These are phyloP conservation scores for Penicillium paradoxum DNA, from an alignment of 495 filamentous ascomycete genomes.

Conservation along the genomic window DNA sequence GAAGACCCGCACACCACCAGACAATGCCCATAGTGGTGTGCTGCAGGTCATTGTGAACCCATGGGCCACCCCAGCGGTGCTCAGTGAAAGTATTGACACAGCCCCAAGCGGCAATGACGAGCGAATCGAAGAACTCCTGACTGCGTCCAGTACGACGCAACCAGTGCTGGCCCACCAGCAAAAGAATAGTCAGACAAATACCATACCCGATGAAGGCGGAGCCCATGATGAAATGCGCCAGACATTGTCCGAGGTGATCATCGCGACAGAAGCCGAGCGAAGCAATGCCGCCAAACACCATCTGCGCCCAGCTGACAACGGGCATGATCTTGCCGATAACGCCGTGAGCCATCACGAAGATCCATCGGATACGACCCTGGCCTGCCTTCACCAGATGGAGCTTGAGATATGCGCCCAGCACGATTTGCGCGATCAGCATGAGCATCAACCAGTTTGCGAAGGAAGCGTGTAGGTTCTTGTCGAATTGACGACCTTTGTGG, in stretches of 20 bases:
- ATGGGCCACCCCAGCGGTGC: conserved; percentile 83
- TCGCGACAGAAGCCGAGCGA: conserved; percentile 88
- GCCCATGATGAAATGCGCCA: conserved; percentile 98
- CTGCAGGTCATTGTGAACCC: conserved; percentile 95
- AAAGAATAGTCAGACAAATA: conserved; percentile 76
- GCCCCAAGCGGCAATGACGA: conserved; percentile 89
- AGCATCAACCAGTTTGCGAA: conserved; percentile 79
- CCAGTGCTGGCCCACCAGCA: conserved; percentile 87
- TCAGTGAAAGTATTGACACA: conserved; percentile 98
- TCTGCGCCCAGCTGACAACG: conserved; percentile 84
- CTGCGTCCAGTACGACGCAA: conserved; percentile 76
- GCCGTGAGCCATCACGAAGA: conserved; percentile 69
- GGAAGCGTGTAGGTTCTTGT: conserved; percentile 72
- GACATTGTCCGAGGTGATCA: conserved; percentile 88
- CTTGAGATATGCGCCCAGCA: conserved; percentile 81
- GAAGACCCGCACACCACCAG: conserved; percentile 91
- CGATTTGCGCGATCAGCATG: conserved; percentile 69
- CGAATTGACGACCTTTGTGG: conserved; percentile 85
- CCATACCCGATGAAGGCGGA: conserved; percentile 94
- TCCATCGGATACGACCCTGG: conserved; percentile 68
- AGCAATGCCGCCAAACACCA: conserved; percentile 94
- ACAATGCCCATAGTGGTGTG: conserved; percentile 97
- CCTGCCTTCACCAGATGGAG: conserved; percentile 81
- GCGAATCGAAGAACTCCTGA: conserved; percentile 95
- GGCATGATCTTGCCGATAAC: conserved; percentile 84